Evolutionary conservation across 2,329 filamentous ascomycete genomes (phyloP), one percentile per base, ranked within the genome.

Genomic region (Parascedosporium putredinis): DNA sequence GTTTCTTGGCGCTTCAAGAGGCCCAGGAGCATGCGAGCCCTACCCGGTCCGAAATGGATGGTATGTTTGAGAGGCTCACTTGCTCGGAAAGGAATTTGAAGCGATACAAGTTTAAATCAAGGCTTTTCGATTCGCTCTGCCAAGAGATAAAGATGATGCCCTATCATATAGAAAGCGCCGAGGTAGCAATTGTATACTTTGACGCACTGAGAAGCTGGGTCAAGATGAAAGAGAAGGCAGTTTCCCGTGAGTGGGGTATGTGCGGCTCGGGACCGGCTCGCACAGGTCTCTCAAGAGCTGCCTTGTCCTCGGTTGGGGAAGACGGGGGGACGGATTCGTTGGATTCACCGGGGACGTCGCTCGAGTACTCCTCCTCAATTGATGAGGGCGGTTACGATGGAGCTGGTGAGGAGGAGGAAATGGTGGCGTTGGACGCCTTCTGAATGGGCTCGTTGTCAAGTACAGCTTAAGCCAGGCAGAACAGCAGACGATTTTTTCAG

Each of bases 111-210:
- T 43, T 29, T 36, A 49, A 49, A 36, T 24, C 34, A 9, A 38
- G 31, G 23, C 47, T 49, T 4, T 49, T 49, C n/a, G 47, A 49
- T 25, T n/a, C 16, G 7, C 36, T 49, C 8, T 49, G 47, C 24
- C 47, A 49, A 25, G 34, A 49, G 24, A 23, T 49, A 24, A 43
- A 27, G 36, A 49, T 49, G 47, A n/a, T 49, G 24, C 47, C 47
- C 16, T 49, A 24, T 31, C 18, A 31, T 3, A 14, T 49, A 8
- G 25, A 31, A 25, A 49, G 16, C 22, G 47, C 31, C 3, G 36
- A 33, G 22, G 18, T 43, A 18, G 47, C 47, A 14, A 14, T 18
- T 4, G 27, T 14, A 36, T 43, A 29, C 22, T 25, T 49, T 12
- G 47, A 43, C 16, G 22, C 47, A 18, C 29, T 49, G 34, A 49